Conservation (phyloP, 257 asterid genomes). For the Apocynum venetum region DNA sequence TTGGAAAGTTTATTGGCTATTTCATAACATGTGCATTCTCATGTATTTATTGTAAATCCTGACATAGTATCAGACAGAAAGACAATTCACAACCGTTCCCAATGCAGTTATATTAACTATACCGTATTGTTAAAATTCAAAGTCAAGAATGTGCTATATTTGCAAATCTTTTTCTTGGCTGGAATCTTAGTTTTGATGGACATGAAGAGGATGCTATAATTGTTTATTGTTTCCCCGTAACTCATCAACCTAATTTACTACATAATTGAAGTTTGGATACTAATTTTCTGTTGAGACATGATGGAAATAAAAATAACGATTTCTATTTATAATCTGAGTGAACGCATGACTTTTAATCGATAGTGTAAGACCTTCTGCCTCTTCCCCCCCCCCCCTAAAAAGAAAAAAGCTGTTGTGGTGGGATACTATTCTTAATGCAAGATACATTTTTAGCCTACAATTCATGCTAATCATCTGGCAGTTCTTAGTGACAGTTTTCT, state of each 20-base stretch:
- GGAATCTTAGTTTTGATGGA: background rate
- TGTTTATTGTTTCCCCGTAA: background rate
- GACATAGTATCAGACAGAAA: background rate
- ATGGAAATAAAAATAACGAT: background rate
- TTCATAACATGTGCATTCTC: background rate
- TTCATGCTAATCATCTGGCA: background rate
- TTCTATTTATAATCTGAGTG: background rate
- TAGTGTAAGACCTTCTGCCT: background rate
- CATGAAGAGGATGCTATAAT: background rate
- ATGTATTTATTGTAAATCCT: background rate
- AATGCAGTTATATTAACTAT: background rate
- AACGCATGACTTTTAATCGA: background rate
- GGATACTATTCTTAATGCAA: background rate
- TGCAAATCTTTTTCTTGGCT: background rate
- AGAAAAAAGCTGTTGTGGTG: background rate
- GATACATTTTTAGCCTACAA: background rate
- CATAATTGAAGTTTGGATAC: background rate
- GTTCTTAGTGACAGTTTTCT: background rate
- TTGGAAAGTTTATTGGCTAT: background rate
- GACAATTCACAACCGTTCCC: background rate
- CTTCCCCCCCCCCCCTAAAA: too few relatives aligned
- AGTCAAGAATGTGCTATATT: background rate
- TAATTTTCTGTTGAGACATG: background rate
- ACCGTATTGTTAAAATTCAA: background rate
- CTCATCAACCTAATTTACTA: background rate